Base-by-base conservation (phyloP, 2,329 filamentous ascomycete genomes). In the Alternaria viburni region DNA sequence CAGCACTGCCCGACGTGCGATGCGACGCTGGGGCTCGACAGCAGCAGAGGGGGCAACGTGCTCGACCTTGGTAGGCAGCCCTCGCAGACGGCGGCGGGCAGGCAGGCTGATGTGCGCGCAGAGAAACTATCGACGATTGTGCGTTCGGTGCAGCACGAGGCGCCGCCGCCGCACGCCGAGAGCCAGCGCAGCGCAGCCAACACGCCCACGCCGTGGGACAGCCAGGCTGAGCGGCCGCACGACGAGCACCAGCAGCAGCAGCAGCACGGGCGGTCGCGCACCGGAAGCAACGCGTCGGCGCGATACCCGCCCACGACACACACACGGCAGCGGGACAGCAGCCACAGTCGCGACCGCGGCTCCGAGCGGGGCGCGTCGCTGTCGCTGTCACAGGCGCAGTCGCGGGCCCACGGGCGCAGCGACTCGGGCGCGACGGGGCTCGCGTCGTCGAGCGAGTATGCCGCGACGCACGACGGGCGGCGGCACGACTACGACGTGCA, bases 81-180 rank as follows among this genome's bases (percentile, higher is more conserved):
- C 45, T 21, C 41, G 32, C 41, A 54, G 50, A 28, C 54, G 58
- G 52, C 52, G 52, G 46, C 44, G 59, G 59, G 64, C 58, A 57
- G 58, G 51, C 58, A 45, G 65, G 65, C 64, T 74, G 54, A 73
- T 65, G 21, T 52, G 36, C 44, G n/a, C 21, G 57, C 80, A 97
- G 95, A 97, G 81, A 98, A 97, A 87, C 89, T 98, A 69, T 96
- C 93, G 81, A 96, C 89, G 78, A 92, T 98, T 79, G 93, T 98
- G 64, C 91, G 93, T 71, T 93, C 93, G 17, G 91, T 90, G 28
- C 91, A 92, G 66, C 88, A 83, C 72, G 93, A 96, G 69, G 82
- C 83, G 12, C 28, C 64, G 54, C 67, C 65, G 59, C 57, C 66
- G 41, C 69, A 69, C 56, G 46, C 69, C 9, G 61, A 62, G 25